These are phyloP conservation scores for Botrytis hyacinthi DNA, from an alignment of 2,329 filamentous ascomycete genomes.

Conservation along the genomic window DNA sequence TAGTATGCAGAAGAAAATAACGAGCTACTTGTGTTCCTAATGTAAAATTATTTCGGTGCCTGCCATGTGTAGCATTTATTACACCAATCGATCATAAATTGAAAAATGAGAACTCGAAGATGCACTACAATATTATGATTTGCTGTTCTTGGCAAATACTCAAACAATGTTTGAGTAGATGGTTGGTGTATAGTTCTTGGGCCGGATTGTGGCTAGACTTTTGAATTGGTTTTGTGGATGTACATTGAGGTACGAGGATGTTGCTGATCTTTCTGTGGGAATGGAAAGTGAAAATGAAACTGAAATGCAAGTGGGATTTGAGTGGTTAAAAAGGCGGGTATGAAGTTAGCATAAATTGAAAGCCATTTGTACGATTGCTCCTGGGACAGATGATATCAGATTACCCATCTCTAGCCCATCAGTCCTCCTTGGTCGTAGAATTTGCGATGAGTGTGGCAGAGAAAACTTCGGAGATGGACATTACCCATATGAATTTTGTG, in stretches of 20 bases:
- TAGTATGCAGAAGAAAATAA: constrained; percentile 24
- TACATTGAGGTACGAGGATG: constrained; percentile 43
- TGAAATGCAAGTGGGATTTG: constrained; percentile 20
- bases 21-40: constrained; percentile 23
- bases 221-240: constrained; percentile 34
- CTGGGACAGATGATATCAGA: no score
- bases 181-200: constrained; percentile 24
- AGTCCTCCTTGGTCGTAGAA: not conserved
- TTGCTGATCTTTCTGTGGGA: constrained; percentile 44
- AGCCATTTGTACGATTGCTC: not conserved
- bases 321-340: constrained; percentile 39
- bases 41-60: constrained; percentile 37
- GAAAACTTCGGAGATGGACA: not conserved
- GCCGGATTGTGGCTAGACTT: constrained; percentile 38
- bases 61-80: constrained; percentile 43
- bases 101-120: constrained; percentile 38
- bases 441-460: not conserved
- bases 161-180: constrained; percentile 24
- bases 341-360: constrained; percentile 29
- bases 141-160: not conserved
- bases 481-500: not conserved
- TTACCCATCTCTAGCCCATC: not conserved
- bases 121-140: constrained; percentile 25
- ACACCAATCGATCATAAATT: constrained; percentile 38
- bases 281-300: no score